These are phyloP conservation scores for Nemania sp. DNA, from an alignment of 2,329 filamentous ascomycete genomes.

Conservation along the genomic window DNA sequence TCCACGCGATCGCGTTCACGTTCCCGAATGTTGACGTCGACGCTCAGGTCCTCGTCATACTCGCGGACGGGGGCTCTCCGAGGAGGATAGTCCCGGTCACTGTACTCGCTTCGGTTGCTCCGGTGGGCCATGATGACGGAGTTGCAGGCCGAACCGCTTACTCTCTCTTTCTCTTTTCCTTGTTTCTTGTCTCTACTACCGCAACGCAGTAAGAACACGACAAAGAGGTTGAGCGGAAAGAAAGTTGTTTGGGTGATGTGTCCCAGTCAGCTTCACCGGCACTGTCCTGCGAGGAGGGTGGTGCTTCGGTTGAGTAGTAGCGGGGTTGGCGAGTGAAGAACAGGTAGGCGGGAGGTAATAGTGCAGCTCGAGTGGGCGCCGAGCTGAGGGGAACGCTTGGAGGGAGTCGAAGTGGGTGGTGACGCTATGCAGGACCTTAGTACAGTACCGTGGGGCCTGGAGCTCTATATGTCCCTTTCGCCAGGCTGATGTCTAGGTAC, in stretches of 20 bases:
- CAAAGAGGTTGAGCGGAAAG: not conserved
- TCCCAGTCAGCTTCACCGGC: slow-evolving; percentile 3
- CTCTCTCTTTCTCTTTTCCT: not conserved
- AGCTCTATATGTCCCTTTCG: no score
- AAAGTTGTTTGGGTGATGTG: not conserved
- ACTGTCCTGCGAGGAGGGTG: slow-evolving; percentile 3
- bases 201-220: not conserved
- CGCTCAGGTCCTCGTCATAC: slow-evolving; percentile 39
- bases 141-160: slow-evolving; percentile 6
- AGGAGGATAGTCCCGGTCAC: slow-evolving; percentile 50
- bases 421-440: no score
- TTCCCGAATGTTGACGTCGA: slow-evolving; percentile 49
- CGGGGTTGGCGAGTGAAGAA: slow-evolving; percentile 11
- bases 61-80: slow-evolving; percentile 40
- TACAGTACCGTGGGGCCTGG: no score
- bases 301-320: no score
- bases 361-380: no score
- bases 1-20: slow-evolving; percentile 47
- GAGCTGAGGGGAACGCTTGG: slow-evolving; percentile 24
- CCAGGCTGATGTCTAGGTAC: no score
- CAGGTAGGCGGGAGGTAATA: no score
- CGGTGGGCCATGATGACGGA: slow-evolving; percentile 32
- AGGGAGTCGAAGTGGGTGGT: no score
- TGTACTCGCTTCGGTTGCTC: slow-evolving; percentile 44
- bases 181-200: not conserved